Percentiles rank a stretch among this genome's conserved stretches.
phyloP scores from a whole-genome alignment of 768 basidiomycete species.

The Roridomyces roridus region DNA sequence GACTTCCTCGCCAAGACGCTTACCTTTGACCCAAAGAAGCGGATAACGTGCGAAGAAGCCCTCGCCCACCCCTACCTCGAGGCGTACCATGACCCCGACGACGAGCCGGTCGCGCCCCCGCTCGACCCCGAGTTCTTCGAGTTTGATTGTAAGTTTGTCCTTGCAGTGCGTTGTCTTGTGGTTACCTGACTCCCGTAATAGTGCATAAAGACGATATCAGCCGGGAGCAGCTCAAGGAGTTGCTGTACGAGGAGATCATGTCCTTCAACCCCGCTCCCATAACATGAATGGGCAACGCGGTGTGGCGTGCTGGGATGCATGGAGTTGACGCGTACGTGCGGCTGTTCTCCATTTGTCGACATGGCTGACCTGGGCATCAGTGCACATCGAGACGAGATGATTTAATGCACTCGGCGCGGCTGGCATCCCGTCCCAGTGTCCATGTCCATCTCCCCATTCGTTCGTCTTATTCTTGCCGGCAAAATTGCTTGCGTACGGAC shows the following conservation, averaged over 20 bases:
- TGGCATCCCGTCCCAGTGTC: too few species aligned
- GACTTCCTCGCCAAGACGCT: slow-evolving; percentile 82
- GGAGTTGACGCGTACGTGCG: neutral
- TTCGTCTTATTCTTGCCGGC: too few species aligned
- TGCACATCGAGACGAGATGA: too few species aligned
- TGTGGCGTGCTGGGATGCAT: neutral
- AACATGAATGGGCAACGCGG: slow-evolving; percentile 36
- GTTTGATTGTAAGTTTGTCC: slow-evolving; percentile 77
- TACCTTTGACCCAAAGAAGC: slow-evolving; percentile 96
- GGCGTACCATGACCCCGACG: slow-evolving; percentile 56
- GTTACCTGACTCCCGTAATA: slow-evolving; percentile 30
- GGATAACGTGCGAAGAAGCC: slow-evolving; percentile 92
- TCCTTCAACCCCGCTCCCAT: slow-evolving; percentile 77
- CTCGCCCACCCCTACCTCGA: slow-evolving; percentile 92
- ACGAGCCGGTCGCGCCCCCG: slow-evolving; percentile 93
- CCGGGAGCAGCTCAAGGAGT: slow-evolving; percentile 92
- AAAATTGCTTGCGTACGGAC: too few species aligned
- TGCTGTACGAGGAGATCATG: slow-evolving; percentile 95
- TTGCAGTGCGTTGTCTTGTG: too few species aligned
- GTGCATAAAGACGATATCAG: slow-evolving; percentile 97
- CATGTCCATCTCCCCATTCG: too few species aligned
- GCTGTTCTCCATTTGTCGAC: neutral
- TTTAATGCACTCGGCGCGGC: too few species aligned
- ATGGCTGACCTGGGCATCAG: too few species aligned
- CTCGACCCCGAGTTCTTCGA: slow-evolving; percentile 96